These are phyloP conservation scores for Aspergillus campestris DNA, from an alignment of 495 filamentous ascomycete species.

Conservation along the genomic window DNA sequence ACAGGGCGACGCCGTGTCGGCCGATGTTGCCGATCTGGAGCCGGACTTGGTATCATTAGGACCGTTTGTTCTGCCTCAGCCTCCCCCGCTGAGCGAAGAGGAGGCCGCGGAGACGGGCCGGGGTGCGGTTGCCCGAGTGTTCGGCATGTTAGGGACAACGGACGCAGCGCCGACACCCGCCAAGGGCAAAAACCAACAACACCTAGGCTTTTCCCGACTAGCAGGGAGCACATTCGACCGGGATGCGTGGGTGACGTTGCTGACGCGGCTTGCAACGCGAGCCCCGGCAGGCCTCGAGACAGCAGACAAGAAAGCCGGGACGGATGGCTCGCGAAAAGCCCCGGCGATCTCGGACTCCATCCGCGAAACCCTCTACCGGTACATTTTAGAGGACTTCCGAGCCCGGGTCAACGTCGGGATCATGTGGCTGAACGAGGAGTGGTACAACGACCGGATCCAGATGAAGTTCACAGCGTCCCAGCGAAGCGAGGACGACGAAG, in stretches of 20 bases:
- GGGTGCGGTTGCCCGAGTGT: constrained; percentile 63
- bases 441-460: constrained; percentile 83
- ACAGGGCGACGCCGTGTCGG: constrained; percentile 56
- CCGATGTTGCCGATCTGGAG: constrained; percentile 42
- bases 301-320: constrained; percentile 23
- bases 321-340: constrained; percentile 11
- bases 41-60: constrained; percentile 51
- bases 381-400: constrained; percentile 85
- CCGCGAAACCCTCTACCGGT: constrained; percentile 69
- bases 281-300: constrained; percentile 59
- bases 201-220: constrained; percentile 65
- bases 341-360: constrained; percentile 55
- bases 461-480: constrained; percentile 31
- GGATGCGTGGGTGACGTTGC: constrained; percentile 84
- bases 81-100: constrained; percentile 59
- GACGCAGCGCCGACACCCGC: constrained; percentile 51
- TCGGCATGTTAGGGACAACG: constrained; percentile 62
- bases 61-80: constrained; percentile 70
- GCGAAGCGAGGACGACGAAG: constrained; percentile 32
- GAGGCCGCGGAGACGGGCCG: constrained; percentile 60
- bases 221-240: constrained; percentile 80
- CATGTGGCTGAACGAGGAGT: constrained; percentile 92
- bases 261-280: constrained; percentile 79
- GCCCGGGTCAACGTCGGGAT: constrained; percentile 78
- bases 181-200: constrained; percentile 31